These are phyloP conservation scores for Leccinum subgranulosum DNA, from an alignment of 768 basidiomycete species.

Conservation along the genomic window DNA sequence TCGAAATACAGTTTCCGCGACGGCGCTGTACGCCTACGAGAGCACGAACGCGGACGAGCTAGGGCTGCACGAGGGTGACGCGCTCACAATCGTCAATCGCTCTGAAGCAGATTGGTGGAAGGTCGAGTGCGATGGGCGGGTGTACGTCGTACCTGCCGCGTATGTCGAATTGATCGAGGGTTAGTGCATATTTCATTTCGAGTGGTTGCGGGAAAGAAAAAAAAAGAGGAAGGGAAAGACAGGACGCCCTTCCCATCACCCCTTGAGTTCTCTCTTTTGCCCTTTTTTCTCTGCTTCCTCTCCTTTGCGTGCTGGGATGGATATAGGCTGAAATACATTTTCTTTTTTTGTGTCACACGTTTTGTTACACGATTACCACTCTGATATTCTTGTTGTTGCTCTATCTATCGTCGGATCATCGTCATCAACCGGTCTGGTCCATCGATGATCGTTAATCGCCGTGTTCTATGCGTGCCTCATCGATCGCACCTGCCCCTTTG, in stretches of 20 bases:
- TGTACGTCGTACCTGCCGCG: slow-evolving; percentile 88
- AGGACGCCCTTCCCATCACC: slow-evolving; percentile 14
- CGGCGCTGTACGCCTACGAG: slow-evolving; percentile 76
- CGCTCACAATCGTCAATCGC: slow-evolving; percentile 74
- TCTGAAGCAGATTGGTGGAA: slow-evolving; percentile 96
- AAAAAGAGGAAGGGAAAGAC: slow-evolving; percentile 8
- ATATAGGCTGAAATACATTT: slow-evolving; percentile 80
- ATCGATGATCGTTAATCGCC: neutral
- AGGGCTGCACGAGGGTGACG: slow-evolving; percentile 80
- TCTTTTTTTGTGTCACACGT: slow-evolving; percentile 35
- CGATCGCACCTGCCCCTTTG: neutral
- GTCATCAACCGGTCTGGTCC: neutral
- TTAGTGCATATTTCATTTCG: slow-evolving; percentile 60
- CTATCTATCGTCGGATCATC: slow-evolving; percentile 26
- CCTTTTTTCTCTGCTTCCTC: slow-evolving; percentile 43
- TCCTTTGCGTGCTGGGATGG: slow-evolving; percentile 36
- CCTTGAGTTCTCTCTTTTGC: slow-evolving; percentile 57
- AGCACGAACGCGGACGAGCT: slow-evolving; percentile 75
- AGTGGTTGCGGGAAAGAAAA: neutral
- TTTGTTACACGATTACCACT: neutral
- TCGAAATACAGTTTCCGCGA: slow-evolving; percentile 56
- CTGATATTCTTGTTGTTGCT: neutral
- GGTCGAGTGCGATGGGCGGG: slow-evolving; percentile 79
- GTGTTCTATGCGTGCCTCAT: neutral
- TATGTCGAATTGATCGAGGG: slow-evolving; percentile 86